A percentile compares a stretch with the other conserved stretches of the same genome.
These are phyloP conservation scores for Ricinus communis DNA, from an alignment of 345 rosid genomes.

Conservation along the genomic window DNA sequence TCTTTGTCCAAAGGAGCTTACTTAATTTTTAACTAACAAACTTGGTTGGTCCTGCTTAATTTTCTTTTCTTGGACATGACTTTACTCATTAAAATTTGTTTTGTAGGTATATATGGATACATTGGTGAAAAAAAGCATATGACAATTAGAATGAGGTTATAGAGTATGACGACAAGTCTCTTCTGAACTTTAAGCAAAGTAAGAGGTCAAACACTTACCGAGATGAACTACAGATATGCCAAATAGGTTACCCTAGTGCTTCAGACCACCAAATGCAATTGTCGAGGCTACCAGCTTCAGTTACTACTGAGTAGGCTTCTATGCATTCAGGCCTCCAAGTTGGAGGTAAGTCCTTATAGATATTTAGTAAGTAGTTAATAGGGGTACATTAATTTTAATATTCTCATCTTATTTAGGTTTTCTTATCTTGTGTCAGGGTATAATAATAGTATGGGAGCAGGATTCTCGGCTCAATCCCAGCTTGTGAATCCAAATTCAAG, in stretches of 20 bases:
- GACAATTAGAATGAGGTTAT: slow-evolving; percentile 82
- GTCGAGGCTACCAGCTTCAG: slow-evolving; percentile 46
- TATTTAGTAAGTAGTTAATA: background rate
- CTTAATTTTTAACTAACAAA: no score
- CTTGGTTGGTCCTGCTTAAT: no score
- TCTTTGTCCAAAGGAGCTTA: no score
- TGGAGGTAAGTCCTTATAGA: slow-evolving; percentile 49
- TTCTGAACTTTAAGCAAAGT: slow-evolving; percentile 63
- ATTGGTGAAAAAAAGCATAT: slow-evolving; percentile 89
- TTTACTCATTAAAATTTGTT: no score
- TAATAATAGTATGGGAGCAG: slow-evolving; percentile 43
- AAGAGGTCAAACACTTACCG: slow-evolving; percentile 47
- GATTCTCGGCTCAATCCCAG: slow-evolving; percentile 56
- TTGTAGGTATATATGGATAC: slow-evolving; percentile 82
- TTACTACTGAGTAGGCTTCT: slow-evolving; percentile 51
- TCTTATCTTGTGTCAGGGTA: slow-evolving; percentile 42
- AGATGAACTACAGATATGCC: slow-evolving; percentile 47
- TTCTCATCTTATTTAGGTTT: slow-evolving; percentile 12
- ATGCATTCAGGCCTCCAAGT: slow-evolving; percentile 47
- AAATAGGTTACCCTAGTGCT: slow-evolving; percentile 42
- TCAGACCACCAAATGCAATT: slow-evolving; percentile 57
- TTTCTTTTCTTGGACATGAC: no score
- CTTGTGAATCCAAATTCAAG: slow-evolving; percentile 51
- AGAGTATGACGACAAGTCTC: slow-evolving; percentile 89
- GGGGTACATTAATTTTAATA: background rate